Evolutionary conservation across 176 grass and related monocot genomes (phyloP).

Genomic region (Oryza meyeriana): DNA sequence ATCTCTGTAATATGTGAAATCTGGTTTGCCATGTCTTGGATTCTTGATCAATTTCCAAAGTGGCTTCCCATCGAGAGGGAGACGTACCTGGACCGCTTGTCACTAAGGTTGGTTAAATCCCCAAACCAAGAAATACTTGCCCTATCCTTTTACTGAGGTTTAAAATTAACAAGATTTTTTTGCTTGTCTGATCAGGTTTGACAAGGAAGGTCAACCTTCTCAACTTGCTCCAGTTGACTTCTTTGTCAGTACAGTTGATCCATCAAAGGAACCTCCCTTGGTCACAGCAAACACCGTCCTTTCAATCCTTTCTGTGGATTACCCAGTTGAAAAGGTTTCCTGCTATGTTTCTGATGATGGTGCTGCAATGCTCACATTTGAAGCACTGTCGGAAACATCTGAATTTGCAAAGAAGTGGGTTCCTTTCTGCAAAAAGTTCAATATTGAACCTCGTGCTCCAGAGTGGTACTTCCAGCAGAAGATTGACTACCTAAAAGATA

Average conservation of each 20-base stretch:
- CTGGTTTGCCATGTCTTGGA: slow-evolving; percentile 96
- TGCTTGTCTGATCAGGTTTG: slow-evolving; percentile 60
- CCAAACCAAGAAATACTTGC: slow-evolving; percentile 16
- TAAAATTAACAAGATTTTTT: slow-evolving; percentile 23
- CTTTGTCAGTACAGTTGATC: slow-evolving; percentile 95
- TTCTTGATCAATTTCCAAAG: slow-evolving; percentile 97
- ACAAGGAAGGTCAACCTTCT: slow-evolving; percentile 77
- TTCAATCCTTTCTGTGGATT: slow-evolving; percentile 86
- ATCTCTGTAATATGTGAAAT: slow-evolving; percentile 98
- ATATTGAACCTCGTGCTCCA: slow-evolving; percentile 76
- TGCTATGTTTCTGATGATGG: slow-evolving; percentile 99
- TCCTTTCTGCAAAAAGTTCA: slow-evolving; percentile 88
- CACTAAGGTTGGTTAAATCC: slow-evolving; percentile 70
- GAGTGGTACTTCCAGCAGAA: slow-evolving; percentile 92
- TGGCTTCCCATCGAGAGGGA: slow-evolving; percentile 93
- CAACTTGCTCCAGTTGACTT: slow-evolving; percentile 74
- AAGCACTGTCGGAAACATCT: slow-evolving; percentile 91
- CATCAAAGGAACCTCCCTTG: slow-evolving; percentile 81
- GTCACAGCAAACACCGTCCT: slow-evolving; percentile 97
- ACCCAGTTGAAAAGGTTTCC: slow-evolving; percentile 83
- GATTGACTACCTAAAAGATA: slow-evolving; percentile 95
- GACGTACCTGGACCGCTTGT: slow-evolving; percentile 87
- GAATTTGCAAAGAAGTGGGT: slow-evolving; percentile 99
- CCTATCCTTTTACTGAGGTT: background rate
- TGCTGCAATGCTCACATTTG: slow-evolving; percentile 92